Conservation (phyloP, 2,329 filamentous ascomycete species). For the Claviceps capensis region DNA sequence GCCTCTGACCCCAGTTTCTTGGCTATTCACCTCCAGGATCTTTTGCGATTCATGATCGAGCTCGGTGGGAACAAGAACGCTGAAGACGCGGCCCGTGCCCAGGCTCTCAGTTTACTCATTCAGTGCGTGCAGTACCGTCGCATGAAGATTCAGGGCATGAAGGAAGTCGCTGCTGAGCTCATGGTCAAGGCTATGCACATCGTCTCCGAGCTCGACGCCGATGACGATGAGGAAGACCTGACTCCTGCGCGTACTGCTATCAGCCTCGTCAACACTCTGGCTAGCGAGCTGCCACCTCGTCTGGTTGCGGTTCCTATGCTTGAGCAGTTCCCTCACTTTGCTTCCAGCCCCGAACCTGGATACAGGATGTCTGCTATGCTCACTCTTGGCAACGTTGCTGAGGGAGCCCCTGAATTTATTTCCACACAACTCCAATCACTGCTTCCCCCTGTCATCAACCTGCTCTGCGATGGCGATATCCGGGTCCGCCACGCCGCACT, state of each 20-base stretch:
- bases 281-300: constrained; percentile 76
- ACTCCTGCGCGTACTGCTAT: constrained; percentile 77
- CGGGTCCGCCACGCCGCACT: constrained; percentile 79
- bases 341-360: constrained; percentile 58
- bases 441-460: constrained; percentile 68
- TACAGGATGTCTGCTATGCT: constrained; percentile 84
- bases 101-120: constrained; percentile 87
- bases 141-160: constrained; percentile 86
- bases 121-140: constrained; percentile 85
- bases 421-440: constrained; percentile 80
- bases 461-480: constrained; percentile 73
- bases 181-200: constrained; percentile 82
- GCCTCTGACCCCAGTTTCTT: constrained; percentile 79
- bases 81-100: constrained; percentile 74
- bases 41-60: constrained; percentile 89
- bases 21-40: constrained; percentile 73
- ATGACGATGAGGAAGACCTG: constrained; percentile 60
- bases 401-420: constrained; percentile 95
- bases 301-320: constrained; percentile 90
- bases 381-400: constrained; percentile 83
- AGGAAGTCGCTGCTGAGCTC: constrained; percentile 69
- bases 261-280: constrained; percentile 76
- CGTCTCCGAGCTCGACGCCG: constrained; percentile 72
- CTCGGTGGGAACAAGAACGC: constrained; percentile 63
- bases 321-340: constrained; percentile 72